phyloP scores from a whole-genome alignment of 1,139 yeast species.

The Sporopachydermia cereana region DNA sequence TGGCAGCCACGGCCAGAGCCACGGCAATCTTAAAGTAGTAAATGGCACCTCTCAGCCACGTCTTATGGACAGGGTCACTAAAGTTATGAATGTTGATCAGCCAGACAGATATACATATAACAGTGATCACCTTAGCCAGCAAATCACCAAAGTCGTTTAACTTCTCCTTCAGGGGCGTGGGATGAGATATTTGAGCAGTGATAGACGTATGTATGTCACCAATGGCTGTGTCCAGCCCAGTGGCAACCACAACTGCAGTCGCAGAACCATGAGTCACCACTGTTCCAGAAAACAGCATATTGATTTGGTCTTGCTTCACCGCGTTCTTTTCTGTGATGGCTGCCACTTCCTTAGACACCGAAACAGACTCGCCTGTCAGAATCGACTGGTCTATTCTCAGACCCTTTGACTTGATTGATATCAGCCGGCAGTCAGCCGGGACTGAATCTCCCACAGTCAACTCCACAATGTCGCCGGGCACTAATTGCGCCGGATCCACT shows the following conservation, averaged over 20 bases:
- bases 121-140: slow-evolving; percentile 31
- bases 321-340: slow-evolving; percentile 21
- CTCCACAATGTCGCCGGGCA: slow-evolving; percentile 37
- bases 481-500: slow-evolving; percentile 32
- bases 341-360: slow-evolving; percentile 26
- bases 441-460: slow-evolving; percentile 35
- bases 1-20: slow-evolving; percentile 40
- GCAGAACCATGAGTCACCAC: slow-evolving; percentile 36
- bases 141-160: slow-evolving; percentile 29
- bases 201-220: slow-evolving; percentile 33
- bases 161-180: slow-evolving; percentile 24
- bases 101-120: slow-evolving; percentile 34
- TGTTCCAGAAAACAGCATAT: slow-evolving; percentile 35
- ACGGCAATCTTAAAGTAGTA: slow-evolving; percentile 40
- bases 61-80: slow-evolving; percentile 29
- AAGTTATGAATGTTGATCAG: slow-evolving; percentile 29
- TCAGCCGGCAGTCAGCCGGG: slow-evolving; percentile 35
- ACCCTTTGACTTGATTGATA: slow-evolving; percentile 23
- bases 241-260: slow-evolving; percentile 31
- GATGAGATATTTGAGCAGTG: slow-evolving; percentile 22
- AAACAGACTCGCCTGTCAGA: slow-evolving; percentile 37
- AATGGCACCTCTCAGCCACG: slow-evolving; percentile 32
- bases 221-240: slow-evolving; percentile 34
- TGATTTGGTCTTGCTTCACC: slow-evolving; percentile 36
- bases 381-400: slow-evolving; percentile 39